A percentile compares a stretch with the other conserved stretches of the same genome.
Evolutionary conservation across 2,329 filamentous ascomycete genomes (phyloP).

Genomic region (Plectosphaerella plurivora): DNA sequence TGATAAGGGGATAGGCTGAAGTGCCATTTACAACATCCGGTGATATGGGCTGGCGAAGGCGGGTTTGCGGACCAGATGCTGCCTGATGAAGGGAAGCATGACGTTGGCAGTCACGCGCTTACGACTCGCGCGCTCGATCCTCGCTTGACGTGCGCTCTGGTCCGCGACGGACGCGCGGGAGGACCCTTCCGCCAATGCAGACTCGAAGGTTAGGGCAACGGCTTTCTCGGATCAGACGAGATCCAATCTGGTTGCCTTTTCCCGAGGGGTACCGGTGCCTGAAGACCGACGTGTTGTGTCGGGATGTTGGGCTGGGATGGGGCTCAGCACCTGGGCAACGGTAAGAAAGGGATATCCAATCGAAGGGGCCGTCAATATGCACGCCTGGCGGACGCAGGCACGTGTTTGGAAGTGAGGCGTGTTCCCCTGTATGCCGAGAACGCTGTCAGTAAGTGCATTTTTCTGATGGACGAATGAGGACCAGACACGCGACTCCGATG

Average conservation of each 20-base stretch:
- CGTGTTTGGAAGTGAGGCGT: background rate
- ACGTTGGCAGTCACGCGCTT: too few species aligned
- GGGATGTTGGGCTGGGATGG: background rate
- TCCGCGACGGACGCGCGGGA: too few species aligned
- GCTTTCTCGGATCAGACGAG: background rate
- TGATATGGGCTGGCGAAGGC: too few species aligned
- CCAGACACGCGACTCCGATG: slow-evolving; percentile 9
- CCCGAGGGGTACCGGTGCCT: background rate
- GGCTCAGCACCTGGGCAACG: background rate
- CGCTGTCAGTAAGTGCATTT: background rate
- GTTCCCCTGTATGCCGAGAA: background rate
- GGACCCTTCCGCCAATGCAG: too few species aligned
- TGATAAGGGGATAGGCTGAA: too few species aligned
- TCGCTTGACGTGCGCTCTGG: too few species aligned
- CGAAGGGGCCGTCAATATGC: background rate
- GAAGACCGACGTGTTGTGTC: background rate
- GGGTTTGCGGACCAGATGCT: too few species aligned
- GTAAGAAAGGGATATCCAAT: background rate
- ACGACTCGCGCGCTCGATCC: too few species aligned
- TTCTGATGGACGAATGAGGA: slow-evolving; percentile 9
- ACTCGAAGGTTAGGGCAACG: too few species aligned
- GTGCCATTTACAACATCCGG: too few species aligned
- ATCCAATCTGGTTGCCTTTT: background rate
- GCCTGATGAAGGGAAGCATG: too few species aligned
- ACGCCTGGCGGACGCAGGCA: background rate